Conservation (phyloP, 805 yeast genomes). For the Saturnispora ahearnii region DNA sequence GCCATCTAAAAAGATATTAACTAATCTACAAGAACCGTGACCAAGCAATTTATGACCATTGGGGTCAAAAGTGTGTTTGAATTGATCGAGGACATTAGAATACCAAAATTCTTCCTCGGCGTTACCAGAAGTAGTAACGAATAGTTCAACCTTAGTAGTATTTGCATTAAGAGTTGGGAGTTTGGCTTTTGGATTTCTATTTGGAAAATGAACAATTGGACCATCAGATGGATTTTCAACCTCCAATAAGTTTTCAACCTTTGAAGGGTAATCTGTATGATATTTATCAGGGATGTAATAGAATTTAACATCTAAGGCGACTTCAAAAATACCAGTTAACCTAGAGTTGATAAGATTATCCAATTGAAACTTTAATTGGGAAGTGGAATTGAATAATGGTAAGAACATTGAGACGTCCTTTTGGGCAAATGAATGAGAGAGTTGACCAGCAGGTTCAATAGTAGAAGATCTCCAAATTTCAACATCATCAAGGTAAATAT, state of each 20-base stretch:
- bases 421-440: conserved; percentile 38
- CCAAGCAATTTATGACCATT: conserved; percentile 39
- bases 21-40: conserved; percentile 64
- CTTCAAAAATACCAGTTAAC: conserved; percentile 53
- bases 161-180: conserved; percentile 43
- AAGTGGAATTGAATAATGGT: conserved; percentile 37
- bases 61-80: conserved; percentile 30
- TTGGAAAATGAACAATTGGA: conserved; percentile 41
- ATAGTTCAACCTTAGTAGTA: conserved; percentile 50
- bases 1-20: conserved; percentile 55
- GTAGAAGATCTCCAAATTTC: conserved; percentile 84
- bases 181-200: conserved; percentile 27
- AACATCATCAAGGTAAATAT: conserved; percentile 50
- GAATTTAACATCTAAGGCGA: conserved; percentile 35
- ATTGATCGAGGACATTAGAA: conserved; percentile 44
- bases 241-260: conserved; percentile 26
- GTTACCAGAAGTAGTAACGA: conserved; percentile 64
- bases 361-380: conserved; percentile 46
- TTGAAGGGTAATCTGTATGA: background rate
- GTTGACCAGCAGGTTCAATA: conserved; percentile 57
- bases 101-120: conserved; percentile 84
- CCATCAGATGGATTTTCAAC: conserved; percentile 28
- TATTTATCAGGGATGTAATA: conserved; percentile 1
- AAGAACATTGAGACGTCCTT: conserved; percentile 60
- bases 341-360: conserved; percentile 51